Base-by-base conservation (phyloP, 768 basidiomycete genomes). In the Xerocomus spinulosus region DNA sequence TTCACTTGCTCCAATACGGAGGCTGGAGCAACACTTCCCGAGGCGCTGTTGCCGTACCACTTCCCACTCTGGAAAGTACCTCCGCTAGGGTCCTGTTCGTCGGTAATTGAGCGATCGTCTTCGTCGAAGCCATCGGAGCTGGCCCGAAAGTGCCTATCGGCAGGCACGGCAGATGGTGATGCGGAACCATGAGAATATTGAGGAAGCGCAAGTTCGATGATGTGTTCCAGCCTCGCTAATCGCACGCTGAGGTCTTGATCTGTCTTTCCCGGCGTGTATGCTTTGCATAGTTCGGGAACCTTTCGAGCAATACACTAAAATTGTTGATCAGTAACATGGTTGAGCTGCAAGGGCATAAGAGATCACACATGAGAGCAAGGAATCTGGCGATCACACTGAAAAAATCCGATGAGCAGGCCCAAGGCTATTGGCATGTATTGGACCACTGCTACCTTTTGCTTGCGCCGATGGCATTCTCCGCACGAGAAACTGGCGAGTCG, bases 401-500 rank as follows among this genome's bases (percentile, higher is more conserved):
- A 28, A 46, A 40, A 52, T n/a, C 7, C 29, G 23, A 44, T 67
- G 5, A 68, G 63, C 21, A 39, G 33, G 38, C 25, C 37, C 17
- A 37, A 32, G 38, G 25, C 39, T 41, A 45, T 46, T 55, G 50
- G 59, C 55, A 40, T 14, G 54, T 25, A 53, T 30, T 24, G 41
- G 45, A 29, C 23, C 20, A 30, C 20, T 39, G 49, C 8, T 47
- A 86, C 88, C 78, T 91, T 91, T 69, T 92, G 89, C 64, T 92
- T 92, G 52, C 89, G 74, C 18, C 89, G 80, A 70, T 92, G 90
- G 54, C 90, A 92, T 70, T 92, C 89, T 15, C 86, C 86, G 48
- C 88, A 90, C 9, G 87, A 89, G 56, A 88, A 90, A 67, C 87
- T 89, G 59, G 7, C 37, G 45, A 38, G 13, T 44, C 18, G 15